phyloP scores from a whole-genome alignment of 441 rosid species.

The Gossypium lobatum region DNA sequence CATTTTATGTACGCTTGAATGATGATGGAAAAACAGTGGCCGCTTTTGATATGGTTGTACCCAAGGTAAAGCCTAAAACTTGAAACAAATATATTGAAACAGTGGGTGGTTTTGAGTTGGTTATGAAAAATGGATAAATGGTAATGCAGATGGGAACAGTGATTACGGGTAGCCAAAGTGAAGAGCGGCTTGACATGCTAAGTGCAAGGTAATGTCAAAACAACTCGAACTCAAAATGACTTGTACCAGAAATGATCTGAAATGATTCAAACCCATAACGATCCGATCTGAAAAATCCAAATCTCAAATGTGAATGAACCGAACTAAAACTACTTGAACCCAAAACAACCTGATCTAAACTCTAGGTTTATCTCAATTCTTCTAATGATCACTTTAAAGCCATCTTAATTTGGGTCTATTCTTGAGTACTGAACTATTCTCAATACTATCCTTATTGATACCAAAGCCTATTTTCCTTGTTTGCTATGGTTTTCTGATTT shows the following conservation, averaged over 20 bases:
- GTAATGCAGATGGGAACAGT: slow-evolving; percentile 57
- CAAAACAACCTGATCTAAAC: background rate
- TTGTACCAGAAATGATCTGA: background rate
- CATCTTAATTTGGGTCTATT: background rate
- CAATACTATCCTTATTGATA: background rate
- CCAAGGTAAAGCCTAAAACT: slow-evolving; percentile 43
- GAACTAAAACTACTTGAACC: background rate
- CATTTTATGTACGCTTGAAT: slow-evolving; percentile 66
- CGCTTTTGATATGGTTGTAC: slow-evolving; percentile 77
- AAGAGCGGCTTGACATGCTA: slow-evolving; percentile 57
- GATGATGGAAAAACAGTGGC: slow-evolving; percentile 76
- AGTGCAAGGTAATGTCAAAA: slow-evolving; percentile 35
- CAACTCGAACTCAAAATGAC: background rate
- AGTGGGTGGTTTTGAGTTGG: background rate
- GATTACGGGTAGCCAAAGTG: slow-evolving; percentile 75
- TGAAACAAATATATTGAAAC: background rate
- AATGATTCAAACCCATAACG: background rate
- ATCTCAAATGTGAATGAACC: background rate
- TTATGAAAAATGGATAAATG: background rate
- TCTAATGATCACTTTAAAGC: background rate
- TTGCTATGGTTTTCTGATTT: background rate
- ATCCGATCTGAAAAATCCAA: background rate
- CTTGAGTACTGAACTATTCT: background rate
- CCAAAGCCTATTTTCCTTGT: background rate
- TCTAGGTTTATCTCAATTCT: background rate